Evolutionary conservation across 164 flowering plant species (phyloP), one percentile per base, ranked within the genome.

Genomic region (Macadamia tetraphylla): DNA sequence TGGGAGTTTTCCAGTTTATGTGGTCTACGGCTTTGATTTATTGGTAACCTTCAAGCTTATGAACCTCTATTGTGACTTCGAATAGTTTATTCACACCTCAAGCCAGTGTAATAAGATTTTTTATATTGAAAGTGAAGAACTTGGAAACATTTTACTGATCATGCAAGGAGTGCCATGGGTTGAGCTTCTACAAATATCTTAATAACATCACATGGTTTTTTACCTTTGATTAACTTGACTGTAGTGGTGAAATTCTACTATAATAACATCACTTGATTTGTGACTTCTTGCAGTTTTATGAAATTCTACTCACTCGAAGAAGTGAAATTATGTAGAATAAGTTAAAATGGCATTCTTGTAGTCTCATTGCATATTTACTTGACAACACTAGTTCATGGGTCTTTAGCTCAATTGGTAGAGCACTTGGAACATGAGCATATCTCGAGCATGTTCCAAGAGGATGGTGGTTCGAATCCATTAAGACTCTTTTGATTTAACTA

Each of bases 21-120:
- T 92, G 99, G 99, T 75, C 97, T 15, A 63, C 87, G 66, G 99
- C 97, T 65, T 67, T 92, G 86, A 92, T 94, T 67, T 92, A 97
- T 32, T 97, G 89, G 70, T 80, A 88, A 70, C 94, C 58, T 90
- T 69, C 82, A 85, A 81, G 81, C 73, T 64, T 72, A 76, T 90
- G 53, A 92, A 90, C 58, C 55, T 70, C 65, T 70, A 75, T 15
- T 95, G 98, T 67, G 90, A 84, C 76, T 79, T 46, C 44, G 76
- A 90, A 66, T 86, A 97, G 58, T 90, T 87, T 74, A 71, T 88
- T 46, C 94, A 86, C 75, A 0, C 85, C 65, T 87, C 96, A 53
- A 55, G 40, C n/a, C 51, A 79, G 11, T 95, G 99, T 63, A 79
- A 83, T 10, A 76, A 84, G 68, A 75, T 86, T 67, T 76, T 80